Base-by-base conservation (phyloP, 2,329 filamentous ascomycete genomes). In the Cryphonectria parasitica region DNA sequence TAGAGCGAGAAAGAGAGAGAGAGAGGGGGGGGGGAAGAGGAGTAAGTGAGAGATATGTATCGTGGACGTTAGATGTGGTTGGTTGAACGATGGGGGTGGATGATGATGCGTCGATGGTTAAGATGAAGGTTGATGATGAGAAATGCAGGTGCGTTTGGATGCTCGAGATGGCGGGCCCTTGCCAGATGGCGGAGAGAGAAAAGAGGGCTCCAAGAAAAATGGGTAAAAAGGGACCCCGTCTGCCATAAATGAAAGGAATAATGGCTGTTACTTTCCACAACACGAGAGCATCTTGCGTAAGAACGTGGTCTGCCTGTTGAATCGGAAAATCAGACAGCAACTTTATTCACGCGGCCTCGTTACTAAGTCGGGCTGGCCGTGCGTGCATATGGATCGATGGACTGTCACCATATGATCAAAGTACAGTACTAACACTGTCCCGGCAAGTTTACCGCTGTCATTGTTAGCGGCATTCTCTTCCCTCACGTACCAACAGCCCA, bases 251-350 rank as follows among this genome's bases (percentile, higher is more conserved):
- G 4, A 36, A 15, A 36, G 17, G 10, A 10, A 22, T 17, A 60
- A 60, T 34, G 28, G 28, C 2, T 4, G 31, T 11, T 10, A 22
- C 3, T 60, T 31, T 60, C 34, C 58, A n/a, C 45, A n/a, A n/a
- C 7, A 49, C 45, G 7, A 49, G 58, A n/a, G 58, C 19, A 34
- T 19, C 31, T 61, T 61, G 58, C 39, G 54, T 61, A 22, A 61
- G 52, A 31, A n/a, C 5, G 10, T 60, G 36, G 28, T 61, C 65
- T 67, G 65, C 54, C 39, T 56, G 17, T 10, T 31, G 60, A 6
- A 66, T 2, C 3, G 19, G 22, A 49, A n/a, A 67, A 22, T 43
- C 58, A 68, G 66, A 45, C 58, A 68, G 66, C 66, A 64, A n/a
- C 43, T n/a, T 11, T 56, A 43, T 64, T 41, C 64, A 41, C 66